Evolutionary conservation across 2,329 filamentous ascomycete genomes (phyloP), one percentile per base, ranked within the genome.

Genomic region (Stagonosporopsis rhizophila): DNA sequence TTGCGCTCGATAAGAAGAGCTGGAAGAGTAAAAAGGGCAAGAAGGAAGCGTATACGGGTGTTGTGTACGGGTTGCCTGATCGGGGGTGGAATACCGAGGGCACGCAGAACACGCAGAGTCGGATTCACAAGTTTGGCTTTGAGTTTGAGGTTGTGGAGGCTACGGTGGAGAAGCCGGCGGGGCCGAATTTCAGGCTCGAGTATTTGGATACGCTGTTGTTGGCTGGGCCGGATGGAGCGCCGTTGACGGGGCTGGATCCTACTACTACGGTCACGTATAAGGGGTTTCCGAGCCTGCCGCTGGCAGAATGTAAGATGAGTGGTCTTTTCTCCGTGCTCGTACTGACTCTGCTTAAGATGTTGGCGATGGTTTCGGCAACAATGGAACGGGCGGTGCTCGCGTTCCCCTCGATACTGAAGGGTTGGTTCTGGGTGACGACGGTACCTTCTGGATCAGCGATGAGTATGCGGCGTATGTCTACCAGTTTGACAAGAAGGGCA

Each of bases 41-140:
- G 20, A 62, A 59, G 4, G 66, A 68, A 6, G 79, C 71, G 6
- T 91, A 90, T 69, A 80, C 81, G 2, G 89, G 87, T 15, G 80
- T 83, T 4, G 68, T 90, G 20, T 91, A 84, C 75, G 79, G 81
- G 12, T 73, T 90, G 15, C 88, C 89, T 1, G 87, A 90, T 67
- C 81, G 88, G 57, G 89, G 89, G 34, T 91, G 89, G 87, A 91
- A 91, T 68, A 90, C 88, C 0, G 78, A 90, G 64, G 88, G 8
- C 62, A 90, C 88, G 0, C 72, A 88, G 17, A 90, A 90, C 70
- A 89, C 83, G 70, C 85, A 89, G 61, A 82, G 83, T 3, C 83
- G 89, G 30, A 81, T 92, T 25, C 89, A 92, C 73, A 88, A 89
- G 68, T 87, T 90, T 70, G 71, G 78, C 45, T 77, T 91, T 44